A percentile compares a stretch with the other conserved stretches of the same genome.
Evolutionary conservation across 2,329 filamentous ascomycete genomes (phyloP).

Genomic region (Arthroderma sp.): DNA sequence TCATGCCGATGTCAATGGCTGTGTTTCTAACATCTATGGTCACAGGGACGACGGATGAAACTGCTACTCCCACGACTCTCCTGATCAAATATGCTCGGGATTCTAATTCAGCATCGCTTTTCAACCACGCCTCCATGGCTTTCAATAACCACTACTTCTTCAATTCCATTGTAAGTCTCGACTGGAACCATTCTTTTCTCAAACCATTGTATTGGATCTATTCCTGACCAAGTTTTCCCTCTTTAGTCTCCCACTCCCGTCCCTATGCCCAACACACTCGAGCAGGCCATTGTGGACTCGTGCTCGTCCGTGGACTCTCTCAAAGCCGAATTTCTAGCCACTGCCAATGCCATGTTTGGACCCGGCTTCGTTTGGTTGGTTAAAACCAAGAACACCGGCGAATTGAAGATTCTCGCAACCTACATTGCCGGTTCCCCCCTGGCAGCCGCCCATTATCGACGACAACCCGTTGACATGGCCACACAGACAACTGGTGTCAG

Average conservation of each 20-base stretch:
- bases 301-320: conserved; percentile 80
- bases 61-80: conserved; percentile 52
- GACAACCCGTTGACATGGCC: conserved; percentile 40
- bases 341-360: conserved; percentile 83
- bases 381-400: conserved; percentile 37
- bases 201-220: background rate
- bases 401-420: conserved; percentile 61
- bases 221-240: conserved; percentile 9
- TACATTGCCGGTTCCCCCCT: conserved; percentile 88
- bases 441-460: conserved; percentile 68
- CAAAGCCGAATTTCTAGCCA: conserved; percentile 63
- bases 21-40: background rate
- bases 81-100: conserved; percentile 65
- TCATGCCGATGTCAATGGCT: background rate
- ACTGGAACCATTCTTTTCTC: background rate
- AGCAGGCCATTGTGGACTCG: conserved; percentile 48
- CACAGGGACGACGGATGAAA: conserved; percentile 51
- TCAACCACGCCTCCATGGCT: conserved; percentile 95
- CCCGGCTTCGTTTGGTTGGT: conserved; percentile 97
- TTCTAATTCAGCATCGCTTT: conserved; percentile 61
- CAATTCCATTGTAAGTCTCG: conserved; percentile 30
- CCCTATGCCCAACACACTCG: conserved; percentile 45
- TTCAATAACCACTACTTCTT: conserved; percentile 65
- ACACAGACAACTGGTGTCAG: conserved; percentile 22
- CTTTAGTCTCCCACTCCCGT: conserved; percentile 29